Base-by-base conservation (phyloP, 2,329 filamentous ascomycete species). In the Xylaria sp. region DNA sequence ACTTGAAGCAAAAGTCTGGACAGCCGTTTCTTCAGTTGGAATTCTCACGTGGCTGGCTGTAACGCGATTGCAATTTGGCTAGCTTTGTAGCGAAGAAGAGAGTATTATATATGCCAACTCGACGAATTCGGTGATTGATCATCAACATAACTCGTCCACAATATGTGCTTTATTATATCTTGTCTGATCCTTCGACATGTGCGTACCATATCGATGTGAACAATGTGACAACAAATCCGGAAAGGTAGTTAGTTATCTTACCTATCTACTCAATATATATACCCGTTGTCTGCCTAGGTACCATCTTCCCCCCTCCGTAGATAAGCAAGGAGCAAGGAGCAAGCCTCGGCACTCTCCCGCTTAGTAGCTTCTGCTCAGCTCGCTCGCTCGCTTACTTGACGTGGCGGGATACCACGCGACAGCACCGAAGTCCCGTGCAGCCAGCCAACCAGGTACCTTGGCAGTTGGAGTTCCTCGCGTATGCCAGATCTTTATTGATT, bases 41-140 rank as follows among this genome's bases (percentile, higher is more conserved):
- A 23, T 4, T 56, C 23, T 55, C 15, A 23, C 20, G 41, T 55
- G 63, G 33, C 8, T 36, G 33, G 33, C 8, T 36, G 33, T 36
- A 36, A 36, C 9, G 33, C 33, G 33, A 55, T 60, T 12, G 39
- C 28, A 25, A 15, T 43, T 51, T 62, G 20, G 31, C 57, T 25
- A 46, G 28, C 39, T 49, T 59, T 55, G 62, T 54, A 48, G 39
- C 36, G 54, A 28, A 23, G 49, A 20, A 62, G 25, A 36, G 52
- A 54, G 49, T 58, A 52, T 23, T 33, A 23, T 36, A 10, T 41
- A 23, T 41, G 62, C n/a, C 51, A 39, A 33, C 12, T 58, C 33
- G 23, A 18, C 23, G 54, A 56, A 46, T 43, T 57, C 8, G 55
- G 4, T 13, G 2, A 39, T 43, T 52, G 12, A 41, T 31, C 39